A percentile compares a stretch with the other conserved stretches of the same genome.
These are phyloP conservation scores for Fragaria vesca DNA, from an alignment of 306 rosid species.

Conservation along the genomic window DNA sequence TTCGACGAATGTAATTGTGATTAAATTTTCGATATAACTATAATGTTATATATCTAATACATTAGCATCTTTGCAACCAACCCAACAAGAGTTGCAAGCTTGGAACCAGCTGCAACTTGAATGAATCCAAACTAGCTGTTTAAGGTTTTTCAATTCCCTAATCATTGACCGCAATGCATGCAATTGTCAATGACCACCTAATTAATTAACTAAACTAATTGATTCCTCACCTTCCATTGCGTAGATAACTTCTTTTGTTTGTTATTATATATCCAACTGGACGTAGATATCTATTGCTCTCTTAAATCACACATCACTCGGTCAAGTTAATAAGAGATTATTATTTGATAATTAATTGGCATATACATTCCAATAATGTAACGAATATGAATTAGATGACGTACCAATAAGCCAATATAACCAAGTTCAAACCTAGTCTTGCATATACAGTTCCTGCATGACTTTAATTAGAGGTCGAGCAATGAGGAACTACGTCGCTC, in stretches of 20 bases:
- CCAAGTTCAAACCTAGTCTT: no score
- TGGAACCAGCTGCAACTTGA: conserved; percentile 2
- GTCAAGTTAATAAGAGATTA: no score
- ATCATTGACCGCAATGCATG: conserved; percentile 18
- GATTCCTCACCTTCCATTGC: conserved; percentile 31
- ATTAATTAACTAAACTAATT: conserved; percentile 25
- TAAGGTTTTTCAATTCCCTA: conserved; percentile 4
- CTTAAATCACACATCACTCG: not conserved
- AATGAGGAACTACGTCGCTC: no score
- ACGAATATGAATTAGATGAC: no score
- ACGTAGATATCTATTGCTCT: not conserved
- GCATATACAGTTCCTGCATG: no score
- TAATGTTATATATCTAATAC: not conserved
- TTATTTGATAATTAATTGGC: no score
- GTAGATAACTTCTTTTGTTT: conserved; percentile 11
- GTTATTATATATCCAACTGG: conserved; percentile 2
- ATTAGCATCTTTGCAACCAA: not conserved
- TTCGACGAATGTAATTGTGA: not conserved
- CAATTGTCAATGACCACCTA: conserved; percentile 27
- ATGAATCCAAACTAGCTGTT: not conserved
- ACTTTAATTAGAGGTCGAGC: no score
- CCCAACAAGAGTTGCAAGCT: conserved; percentile 12
- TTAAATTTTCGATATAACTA: not conserved
- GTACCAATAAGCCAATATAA: no score
- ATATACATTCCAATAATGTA: no score